Conservation (phyloP, 2,329 filamentous ascomycete genomes). For the Colletotrichum sp. region DNA sequence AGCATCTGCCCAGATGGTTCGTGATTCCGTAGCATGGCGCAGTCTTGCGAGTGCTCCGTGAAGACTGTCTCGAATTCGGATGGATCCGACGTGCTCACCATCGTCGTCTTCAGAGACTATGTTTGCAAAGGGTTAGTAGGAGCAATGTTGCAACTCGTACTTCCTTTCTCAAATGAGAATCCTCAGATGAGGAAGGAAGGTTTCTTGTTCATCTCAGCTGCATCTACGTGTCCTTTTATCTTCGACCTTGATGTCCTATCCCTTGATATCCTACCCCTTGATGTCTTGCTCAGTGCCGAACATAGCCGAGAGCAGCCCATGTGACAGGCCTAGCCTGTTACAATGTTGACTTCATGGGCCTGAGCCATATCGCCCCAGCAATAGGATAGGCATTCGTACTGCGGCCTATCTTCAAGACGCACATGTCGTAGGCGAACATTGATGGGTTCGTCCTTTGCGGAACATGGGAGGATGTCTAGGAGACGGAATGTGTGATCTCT, state of each 20-base stretch:
- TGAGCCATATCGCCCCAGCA: neutral
- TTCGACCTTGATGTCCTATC: too few species aligned
- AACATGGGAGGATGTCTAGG: neutral
- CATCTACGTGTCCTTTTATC: too few species aligned
- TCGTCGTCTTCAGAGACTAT: neutral
- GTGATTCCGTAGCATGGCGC: neutral
- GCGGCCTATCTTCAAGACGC: neutral
- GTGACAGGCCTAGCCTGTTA: too few species aligned
- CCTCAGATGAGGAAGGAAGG: too few species aligned
- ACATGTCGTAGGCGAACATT: neutral
- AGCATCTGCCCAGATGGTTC: neutral
- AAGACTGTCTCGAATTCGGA: neutral
- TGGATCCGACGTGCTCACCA: neutral
- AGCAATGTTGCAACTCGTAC: too few species aligned
- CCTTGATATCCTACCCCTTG: too few species aligned
- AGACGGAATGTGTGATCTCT: neutral
- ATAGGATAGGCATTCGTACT: accelerated
- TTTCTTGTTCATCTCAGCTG: too few species aligned
- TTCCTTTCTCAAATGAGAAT: too few species aligned
- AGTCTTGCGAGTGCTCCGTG: neutral
- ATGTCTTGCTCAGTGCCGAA: too few species aligned
- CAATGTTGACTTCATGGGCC: neutral
- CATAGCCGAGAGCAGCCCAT: too few species aligned
- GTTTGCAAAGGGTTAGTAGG: too few species aligned
- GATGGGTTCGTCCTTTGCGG: neutral